Evolutionary conservation across 139 green algal species (phyloP).

Genomic region (Chlorella sp.): DNA sequence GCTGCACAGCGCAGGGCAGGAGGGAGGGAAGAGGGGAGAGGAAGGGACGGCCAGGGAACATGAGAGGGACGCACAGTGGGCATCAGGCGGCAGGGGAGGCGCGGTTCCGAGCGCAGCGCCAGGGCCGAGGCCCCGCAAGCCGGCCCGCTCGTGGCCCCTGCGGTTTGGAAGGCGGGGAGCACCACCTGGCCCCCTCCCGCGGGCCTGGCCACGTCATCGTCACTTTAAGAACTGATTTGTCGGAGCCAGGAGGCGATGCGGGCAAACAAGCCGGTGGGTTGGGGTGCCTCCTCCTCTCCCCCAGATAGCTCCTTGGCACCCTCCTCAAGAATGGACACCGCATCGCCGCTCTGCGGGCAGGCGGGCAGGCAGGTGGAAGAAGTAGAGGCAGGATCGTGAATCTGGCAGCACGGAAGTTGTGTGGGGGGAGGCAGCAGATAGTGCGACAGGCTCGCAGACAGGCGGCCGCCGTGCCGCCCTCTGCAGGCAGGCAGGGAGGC

Average conservation of each 20-base stretch:
- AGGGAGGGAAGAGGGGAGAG: not conserved
- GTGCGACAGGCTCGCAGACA: not conserved
- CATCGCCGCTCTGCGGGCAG: not conserved
- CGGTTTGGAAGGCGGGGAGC: too few species aligned
- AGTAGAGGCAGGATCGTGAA: too few species aligned
- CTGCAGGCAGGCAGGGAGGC: too few species aligned
- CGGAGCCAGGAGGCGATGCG: not conserved
- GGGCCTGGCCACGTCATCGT: not conserved
- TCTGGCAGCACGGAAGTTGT: not conserved
- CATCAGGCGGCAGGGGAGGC: not conserved
- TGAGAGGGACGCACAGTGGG: not conserved
- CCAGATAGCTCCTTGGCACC: not conserved
- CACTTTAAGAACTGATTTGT: too few species aligned
- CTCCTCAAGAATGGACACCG: constrained; percentile 14
- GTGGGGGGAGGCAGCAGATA: not conserved
- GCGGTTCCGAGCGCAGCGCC: too few species aligned
- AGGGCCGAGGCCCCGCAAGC: too few species aligned
- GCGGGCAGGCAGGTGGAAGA: not conserved
- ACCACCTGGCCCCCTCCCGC: too few species aligned
- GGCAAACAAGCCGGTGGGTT: not conserved
- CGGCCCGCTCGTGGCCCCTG: not conserved
- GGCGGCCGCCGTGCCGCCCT: not conserved
- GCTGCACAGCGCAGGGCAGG: not conserved
- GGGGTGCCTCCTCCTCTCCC: not conserved
- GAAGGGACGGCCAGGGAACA: not conserved